Evolutionary conservation across 805 yeast genomes (phyloP), one percentile per base, ranked within the genome.

Genomic region (Pichia occidentalis): DNA sequence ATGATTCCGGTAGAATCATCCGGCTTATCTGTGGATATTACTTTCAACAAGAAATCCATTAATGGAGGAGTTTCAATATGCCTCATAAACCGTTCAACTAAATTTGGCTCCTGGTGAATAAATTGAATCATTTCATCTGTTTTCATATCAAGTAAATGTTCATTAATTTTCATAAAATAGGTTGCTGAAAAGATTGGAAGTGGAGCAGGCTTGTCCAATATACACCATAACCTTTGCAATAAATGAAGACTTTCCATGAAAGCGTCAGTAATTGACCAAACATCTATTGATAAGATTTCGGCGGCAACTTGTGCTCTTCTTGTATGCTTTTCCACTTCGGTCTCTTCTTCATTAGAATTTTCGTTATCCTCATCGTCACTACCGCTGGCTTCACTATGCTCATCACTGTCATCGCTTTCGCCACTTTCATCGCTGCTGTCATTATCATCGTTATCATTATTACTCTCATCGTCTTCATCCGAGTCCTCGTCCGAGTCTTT

Each of bases 51-150:
- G 51, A 90, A 85, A 60, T 92, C 98, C 88, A 90, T 88, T 42
- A 92, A 61, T 34, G 95, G 87, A 3, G 97, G 96, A 42, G 88
- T 85, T 51, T 87, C 96, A 42, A 92, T 77, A 60, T 90, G 95
- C 38, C 71, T 71, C 60, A 90, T 66, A 56, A 90, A 86, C 44
- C 85, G 72, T 50, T 80, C 85, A 24, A 87, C 95, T 43, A 92
- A 65, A 48, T 70, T 65, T 1, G 74, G 70, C 54, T 83, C 87
- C 23, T 74, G 66, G 37, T 85, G 61, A 32, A 92, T 73, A 54
- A 84, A 90, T 63, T 60, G 75, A 45, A 64, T 63, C 75, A 87
- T 76, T 47, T 83, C 90, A 40, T 79, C 86, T 60, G 85, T 79
- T 57, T 88, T 82, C 71, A 85, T 86, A 53, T 88, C 96, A 46